phyloP scores from a whole-genome alignment of 2,329 filamentous ascomycete genomes.

The Alternaria gaisen region DNA sequence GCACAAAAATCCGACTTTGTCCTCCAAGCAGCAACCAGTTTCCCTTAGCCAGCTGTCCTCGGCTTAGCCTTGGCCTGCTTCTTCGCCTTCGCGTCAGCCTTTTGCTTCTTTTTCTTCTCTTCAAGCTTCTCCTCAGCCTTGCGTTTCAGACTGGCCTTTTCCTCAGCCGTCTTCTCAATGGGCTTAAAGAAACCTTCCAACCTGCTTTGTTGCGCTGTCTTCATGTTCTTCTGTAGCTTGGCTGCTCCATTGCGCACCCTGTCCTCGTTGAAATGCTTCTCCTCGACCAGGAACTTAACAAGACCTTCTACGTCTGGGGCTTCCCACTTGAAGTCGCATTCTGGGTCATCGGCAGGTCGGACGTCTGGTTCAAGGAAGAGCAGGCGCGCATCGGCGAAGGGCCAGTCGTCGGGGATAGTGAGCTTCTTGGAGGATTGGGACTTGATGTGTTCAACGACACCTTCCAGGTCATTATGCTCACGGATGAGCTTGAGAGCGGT shows the following conservation, averaged over 20 bases:
- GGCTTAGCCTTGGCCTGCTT: conserved; percentile 89
- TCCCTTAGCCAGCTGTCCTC: conserved; percentile 26
- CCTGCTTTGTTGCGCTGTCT: conserved; percentile 87
- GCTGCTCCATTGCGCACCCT: conserved; percentile 81
- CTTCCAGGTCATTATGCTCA: conserved; percentile 87
- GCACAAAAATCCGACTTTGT: neutral
- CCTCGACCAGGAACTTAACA: conserved; percentile 86
- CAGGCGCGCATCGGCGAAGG: conserved; percentile 87
- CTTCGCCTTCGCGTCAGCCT: conserved; percentile 95
- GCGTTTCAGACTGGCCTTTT: conserved; percentile 86
- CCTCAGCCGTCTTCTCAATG: conserved; percentile 83
- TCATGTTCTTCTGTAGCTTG: conserved; percentile 87
- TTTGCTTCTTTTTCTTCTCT: conserved; percentile 93
- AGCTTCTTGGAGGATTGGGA: conserved; percentile 74
- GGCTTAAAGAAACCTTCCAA: conserved; percentile 98
- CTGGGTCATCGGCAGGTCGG: conserved; percentile 78
- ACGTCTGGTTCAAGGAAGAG: conserved; percentile 95
- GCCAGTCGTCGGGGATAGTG: conserved; percentile 94
- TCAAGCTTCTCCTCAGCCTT: conserved; percentile 93
- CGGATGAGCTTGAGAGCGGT: conserved; percentile 94
- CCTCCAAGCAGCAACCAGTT: neutral
- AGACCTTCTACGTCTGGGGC: conserved; percentile 89
- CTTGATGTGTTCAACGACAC: conserved; percentile 83
- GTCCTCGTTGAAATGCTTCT: conserved; percentile 98
- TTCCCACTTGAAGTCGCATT: conserved; percentile 98